A percentile compares a stretch with the other conserved stretches of the same genome.
Evolutionary conservation across 345 rosid species (phyloP).

Genomic region (Excoecaria cochinchinensis): DNA sequence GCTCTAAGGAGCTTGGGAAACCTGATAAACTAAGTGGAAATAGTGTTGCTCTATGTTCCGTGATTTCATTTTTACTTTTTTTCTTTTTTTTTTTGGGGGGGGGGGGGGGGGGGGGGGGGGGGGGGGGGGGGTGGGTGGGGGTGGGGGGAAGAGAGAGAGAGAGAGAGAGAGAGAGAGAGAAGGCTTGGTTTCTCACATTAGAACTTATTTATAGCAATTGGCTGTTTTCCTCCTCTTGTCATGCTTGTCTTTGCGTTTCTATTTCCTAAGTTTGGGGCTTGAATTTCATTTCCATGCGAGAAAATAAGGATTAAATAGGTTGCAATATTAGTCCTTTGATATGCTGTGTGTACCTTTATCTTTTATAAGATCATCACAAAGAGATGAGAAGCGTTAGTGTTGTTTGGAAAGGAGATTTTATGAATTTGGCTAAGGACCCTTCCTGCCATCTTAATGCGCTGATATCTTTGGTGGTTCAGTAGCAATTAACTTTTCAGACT

Average conservation of each 20-base stretch:
- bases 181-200: too few species aligned
- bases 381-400: neutral
- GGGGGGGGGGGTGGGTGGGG: too few species aligned
- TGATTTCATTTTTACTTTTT: neutral
- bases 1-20: neutral
- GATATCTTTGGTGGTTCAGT: neutral
- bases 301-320: neutral
- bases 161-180: too few species aligned
- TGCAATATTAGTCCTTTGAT: neutral
- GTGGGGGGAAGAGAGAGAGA: too few species aligned
- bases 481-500: neutral
- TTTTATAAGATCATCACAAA: neutral
- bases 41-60: neutral
- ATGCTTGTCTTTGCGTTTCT: neutral
- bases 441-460: neutral
- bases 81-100: too few species aligned
- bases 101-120: too few species aligned
- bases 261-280: slow-evolving; percentile 1
- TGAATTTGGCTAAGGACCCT: neutral
- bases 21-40: neutral
- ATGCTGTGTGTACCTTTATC: neutral
- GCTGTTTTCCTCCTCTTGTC: neutral
- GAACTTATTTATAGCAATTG: neutral
- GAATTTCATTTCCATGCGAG: neutral
- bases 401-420: neutral